phyloP scores from a whole-genome alignment of 495 filamentous ascomycete genomes.

The Aspergillus incahuasiensis region DNA sequence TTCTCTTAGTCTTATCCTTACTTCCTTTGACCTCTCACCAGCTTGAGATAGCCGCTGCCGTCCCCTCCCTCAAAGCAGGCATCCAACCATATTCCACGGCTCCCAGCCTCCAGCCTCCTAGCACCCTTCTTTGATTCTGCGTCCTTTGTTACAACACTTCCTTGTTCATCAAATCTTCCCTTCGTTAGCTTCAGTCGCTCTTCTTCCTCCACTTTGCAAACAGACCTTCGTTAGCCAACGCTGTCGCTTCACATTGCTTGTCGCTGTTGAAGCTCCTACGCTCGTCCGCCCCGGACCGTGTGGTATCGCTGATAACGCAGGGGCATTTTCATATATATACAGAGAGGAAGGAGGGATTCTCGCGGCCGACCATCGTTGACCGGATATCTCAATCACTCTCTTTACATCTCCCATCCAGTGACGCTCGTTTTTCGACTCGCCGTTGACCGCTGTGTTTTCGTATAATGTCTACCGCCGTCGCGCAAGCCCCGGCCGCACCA shows the following conservation, averaged over 20 bases:
- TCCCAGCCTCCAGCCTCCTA: background rate
- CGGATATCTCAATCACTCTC: background rate
- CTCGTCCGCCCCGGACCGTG: conserved; percentile 6
- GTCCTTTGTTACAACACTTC: background rate
- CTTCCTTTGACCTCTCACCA: too few relatives aligned
- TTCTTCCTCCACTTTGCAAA: conserved; percentile 1
- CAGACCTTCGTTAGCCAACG: conserved; percentile 13
- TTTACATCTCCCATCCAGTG: background rate
- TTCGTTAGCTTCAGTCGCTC: conserved; percentile 1
- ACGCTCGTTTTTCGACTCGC: background rate
- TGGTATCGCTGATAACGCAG: conserved; percentile 5
- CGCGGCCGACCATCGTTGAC: conserved; percentile 8
- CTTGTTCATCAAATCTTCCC: background rate
- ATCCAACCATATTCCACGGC: conserved; percentile 10
- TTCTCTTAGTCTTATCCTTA: conserved; percentile 13
- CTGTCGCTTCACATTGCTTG: conserved; percentile 6
- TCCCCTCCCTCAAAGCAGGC: conserved; percentile 9
- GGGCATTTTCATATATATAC: conserved; percentile 4
- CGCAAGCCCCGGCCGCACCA: conserved; percentile 42
- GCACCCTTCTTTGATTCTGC: background rate
- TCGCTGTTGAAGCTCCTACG: conserved; percentile 11
- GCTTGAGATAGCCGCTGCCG: conserved; percentile 24
- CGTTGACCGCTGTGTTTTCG: conserved; percentile 3
- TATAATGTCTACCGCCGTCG: conserved; percentile 51
- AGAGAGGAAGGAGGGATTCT: too few relatives aligned